A percentile compares a stretch with the other conserved stretches of the same genome.
phyloP scores from a whole-genome alignment of 306 rosid species.

The Lathyrus tuberosus region DNA sequence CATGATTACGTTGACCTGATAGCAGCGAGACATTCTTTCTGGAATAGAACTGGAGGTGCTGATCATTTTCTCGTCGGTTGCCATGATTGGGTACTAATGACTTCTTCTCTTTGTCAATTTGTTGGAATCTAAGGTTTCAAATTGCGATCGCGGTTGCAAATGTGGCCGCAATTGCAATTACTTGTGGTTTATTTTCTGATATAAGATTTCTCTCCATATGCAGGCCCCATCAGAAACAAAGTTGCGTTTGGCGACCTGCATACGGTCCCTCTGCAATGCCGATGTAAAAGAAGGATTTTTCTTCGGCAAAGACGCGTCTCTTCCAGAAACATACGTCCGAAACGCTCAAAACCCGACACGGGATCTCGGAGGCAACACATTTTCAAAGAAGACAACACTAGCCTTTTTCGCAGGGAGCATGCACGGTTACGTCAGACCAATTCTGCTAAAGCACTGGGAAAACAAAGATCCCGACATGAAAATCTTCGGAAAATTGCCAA shows the following conservation, averaged over 20 bases:
- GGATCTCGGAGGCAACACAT: slow-evolving; percentile 64
- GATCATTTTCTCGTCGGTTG: slow-evolving; percentile 95
- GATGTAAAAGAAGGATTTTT: slow-evolving; percentile 79
- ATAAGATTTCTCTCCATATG: slow-evolving; percentile 9
- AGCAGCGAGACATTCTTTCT: slow-evolving; percentile 61
- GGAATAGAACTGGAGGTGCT: slow-evolving; percentile 91
- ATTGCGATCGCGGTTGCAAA: neutral
- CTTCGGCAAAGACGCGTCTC: slow-evolving; percentile 83
- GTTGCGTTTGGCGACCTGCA: slow-evolving; percentile 61
- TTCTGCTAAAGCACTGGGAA: slow-evolving; percentile 78
- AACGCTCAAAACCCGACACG: slow-evolving; percentile 51
- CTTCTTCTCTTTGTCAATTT: neutral
- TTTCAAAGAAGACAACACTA: slow-evolving; percentile 57
- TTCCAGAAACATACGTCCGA: slow-evolving; percentile 71
- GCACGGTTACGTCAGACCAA: slow-evolving; percentile 82
- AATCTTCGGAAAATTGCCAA: slow-evolving; percentile 62
- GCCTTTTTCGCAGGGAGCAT: slow-evolving; percentile 85
- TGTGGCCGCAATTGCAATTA: neutral
- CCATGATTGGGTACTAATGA: slow-evolving; percentile 81
- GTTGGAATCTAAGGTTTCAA: neutral
- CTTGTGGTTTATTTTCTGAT: slow-evolving; percentile 30
- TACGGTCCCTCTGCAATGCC: slow-evolving; percentile 80
- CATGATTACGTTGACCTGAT: slow-evolving; percentile 59
- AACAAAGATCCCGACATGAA: slow-evolving; percentile 92
- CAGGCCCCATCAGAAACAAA: slow-evolving; percentile 83